Base-by-base conservation (phyloP, 2,329 filamentous ascomycete genomes). In the Lithohypha guttulata region DNA sequence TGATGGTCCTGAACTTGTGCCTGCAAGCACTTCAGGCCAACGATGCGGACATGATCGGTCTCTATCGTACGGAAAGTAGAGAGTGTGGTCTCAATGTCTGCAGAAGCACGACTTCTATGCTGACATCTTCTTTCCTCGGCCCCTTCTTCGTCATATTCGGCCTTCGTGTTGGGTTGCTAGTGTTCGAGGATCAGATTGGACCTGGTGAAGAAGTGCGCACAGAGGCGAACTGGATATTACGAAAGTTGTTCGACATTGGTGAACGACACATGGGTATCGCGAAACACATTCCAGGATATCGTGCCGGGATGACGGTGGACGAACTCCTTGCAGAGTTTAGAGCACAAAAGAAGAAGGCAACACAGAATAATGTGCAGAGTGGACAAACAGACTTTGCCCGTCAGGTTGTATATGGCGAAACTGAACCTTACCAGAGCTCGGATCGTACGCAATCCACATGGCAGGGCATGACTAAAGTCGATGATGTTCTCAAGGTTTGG, bases 81-180 rank as follows among this genome's bases (percentile, higher is more conserved):
- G 47, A 50, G n/a, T 41, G 43, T 11, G 42, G 41, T 23, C 40
- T 44, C 14, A 48, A 51, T 15, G 42, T 50, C 10, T 53, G 50
- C 38, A 42, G 47, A 14, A 45, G 34, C 15, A 37, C 40, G 6
- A 31, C 41, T 3, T 50, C 34, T 41, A 53, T 53, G 50, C 27
- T 51, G 33, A 50, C 39, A 9, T 53, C 49, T 3, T 51, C 47
- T 3, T 53, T 53, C 29, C 43, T 49, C 2, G 50, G 50, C 10
- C 50, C 50, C 3, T 53, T 51, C 32, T 50, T 48, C 39, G 36
- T 48, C 34, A 50, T 45, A 18, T 53, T 51, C 32, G 50, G 43
- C 27, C 34, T 53, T 9, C 41, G 50, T 22, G 30, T 50, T 1
- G 20, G 35, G 8, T 34, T 52, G 32, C 27, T 46, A 25, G 42